Percentiles rank a stretch among this genome's conserved stretches.
Evolutionary conservation across 805 yeast genomes (phyloP).

Genomic region (Blastobotrys robertii): DNA sequence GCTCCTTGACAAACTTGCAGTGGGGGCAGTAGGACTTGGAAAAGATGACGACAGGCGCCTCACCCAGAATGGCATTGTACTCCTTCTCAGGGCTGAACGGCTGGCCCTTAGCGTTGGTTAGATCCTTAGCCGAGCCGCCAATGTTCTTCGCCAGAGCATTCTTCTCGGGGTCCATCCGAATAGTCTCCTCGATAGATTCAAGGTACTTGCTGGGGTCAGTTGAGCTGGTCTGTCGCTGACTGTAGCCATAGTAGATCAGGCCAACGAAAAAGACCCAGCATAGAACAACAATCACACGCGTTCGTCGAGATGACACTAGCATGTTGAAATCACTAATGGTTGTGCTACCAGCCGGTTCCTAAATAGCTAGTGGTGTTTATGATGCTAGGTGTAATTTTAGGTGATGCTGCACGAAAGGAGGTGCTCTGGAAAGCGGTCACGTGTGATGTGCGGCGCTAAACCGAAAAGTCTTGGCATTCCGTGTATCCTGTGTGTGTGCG

Average conservation of each 20-base stretch:
- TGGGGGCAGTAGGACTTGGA: constrained; percentile 54
- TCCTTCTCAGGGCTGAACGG: constrained; percentile 43
- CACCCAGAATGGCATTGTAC: constrained; percentile 44
- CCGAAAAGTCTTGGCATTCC: no score
- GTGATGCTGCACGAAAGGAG: no score
- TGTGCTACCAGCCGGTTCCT: no score
- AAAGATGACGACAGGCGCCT: constrained; percentile 49
- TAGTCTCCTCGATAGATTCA: constrained; percentile 10
- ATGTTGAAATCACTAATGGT: no score
- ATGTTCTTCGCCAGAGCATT: constrained; percentile 6
- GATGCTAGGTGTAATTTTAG: no score
- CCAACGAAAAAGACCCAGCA: constrained; percentile 30
- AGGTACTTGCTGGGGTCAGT: constrained; percentile 6
- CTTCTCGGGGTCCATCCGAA: constrained; percentile 8
- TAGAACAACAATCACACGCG: constrained; percentile 34
- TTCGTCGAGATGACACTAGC: constrained; percentile 28
- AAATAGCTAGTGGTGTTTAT: no score
- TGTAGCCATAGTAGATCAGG: constrained; percentile 27
- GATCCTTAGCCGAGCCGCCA: constrained; percentile 14
- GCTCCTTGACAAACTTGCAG: constrained; percentile 58
- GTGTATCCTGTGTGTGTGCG: no score
- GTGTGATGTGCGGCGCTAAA: no score
- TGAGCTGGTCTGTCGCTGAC: constrained; percentile 21
- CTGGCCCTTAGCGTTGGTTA: constrained; percentile 20
- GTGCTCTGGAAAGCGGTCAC: no score